Evolutionary conservation across 106 monocot species (phyloP).

Genomic region (Dendrobium nobile): DNA sequence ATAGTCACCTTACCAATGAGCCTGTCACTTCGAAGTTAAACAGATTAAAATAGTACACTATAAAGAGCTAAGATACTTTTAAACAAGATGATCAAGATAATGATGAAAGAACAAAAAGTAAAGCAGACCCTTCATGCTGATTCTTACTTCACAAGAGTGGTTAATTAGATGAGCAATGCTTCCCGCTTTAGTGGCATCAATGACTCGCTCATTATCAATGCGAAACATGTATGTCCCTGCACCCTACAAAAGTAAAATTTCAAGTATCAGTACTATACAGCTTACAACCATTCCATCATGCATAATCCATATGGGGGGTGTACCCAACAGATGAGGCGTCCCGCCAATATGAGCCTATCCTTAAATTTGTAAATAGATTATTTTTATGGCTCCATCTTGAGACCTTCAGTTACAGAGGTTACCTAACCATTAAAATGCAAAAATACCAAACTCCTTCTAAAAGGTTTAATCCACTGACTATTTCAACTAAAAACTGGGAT

Average conservation of each 20-base stretch:
- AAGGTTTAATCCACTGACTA: not conserved
- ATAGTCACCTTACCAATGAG: not conserved
- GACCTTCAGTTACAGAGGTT: not conserved
- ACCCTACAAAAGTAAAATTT: constrained; percentile 56
- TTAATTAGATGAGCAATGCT: constrained; percentile 97
- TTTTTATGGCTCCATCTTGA: not conserved
- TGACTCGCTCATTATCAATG: constrained; percentile 86
- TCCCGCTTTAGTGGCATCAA: constrained; percentile 97
- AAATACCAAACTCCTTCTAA: not conserved
- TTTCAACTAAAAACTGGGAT: not conserved
- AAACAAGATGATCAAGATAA: not conserved
- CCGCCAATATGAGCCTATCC: not conserved
- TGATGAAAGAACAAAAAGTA: not conserved
- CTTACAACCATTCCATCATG: not conserved
- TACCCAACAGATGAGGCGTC: not conserved
- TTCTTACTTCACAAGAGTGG: constrained; percentile 93
- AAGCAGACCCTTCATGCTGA: not conserved
- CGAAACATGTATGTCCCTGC: constrained; percentile 99
- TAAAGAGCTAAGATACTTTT: not conserved
- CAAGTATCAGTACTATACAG: not conserved
- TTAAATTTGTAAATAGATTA: not conserved
- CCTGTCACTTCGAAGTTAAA: not conserved
- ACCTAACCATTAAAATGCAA: not conserved
- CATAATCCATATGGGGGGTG: not conserved
- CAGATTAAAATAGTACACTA: not conserved